Evolutionary conservation across 305 asterid species (phyloP).

Genomic region (Ajuga reptans): DNA sequence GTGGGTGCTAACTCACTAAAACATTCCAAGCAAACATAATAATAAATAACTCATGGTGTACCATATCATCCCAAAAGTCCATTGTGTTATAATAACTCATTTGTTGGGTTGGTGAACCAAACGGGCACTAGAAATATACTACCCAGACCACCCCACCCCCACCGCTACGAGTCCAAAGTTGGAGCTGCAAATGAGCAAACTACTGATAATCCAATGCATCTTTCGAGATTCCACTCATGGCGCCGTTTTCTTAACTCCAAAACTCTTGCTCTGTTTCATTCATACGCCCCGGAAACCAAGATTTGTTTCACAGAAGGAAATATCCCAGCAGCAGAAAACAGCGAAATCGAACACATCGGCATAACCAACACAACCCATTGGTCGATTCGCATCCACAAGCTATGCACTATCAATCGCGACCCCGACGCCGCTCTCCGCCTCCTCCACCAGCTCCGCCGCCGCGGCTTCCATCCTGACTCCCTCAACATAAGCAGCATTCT

Average conservation of each 20-base stretch:
- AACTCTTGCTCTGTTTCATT: slow-evolving; percentile 18
- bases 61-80: too few relatives aligned
- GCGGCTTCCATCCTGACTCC: slow-evolving; percentile 52
- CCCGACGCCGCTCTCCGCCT: slow-evolving; percentile 57
- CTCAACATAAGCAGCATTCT: slow-evolving; percentile 57
- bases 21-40: too few relatives aligned
- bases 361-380: slow-evolving; percentile 39
- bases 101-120: too few relatives aligned
- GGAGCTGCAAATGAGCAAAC: neutral
- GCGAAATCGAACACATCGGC: slow-evolving; percentile 5
- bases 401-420: slow-evolving; percentile 42
- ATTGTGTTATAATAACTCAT: too few relatives aligned
- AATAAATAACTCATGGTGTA: too few relatives aligned
- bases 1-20: too few relatives aligned
- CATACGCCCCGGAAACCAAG: slow-evolving; percentile 21
- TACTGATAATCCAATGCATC: slow-evolving; percentile 18
- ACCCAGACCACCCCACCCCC: too few relatives aligned
- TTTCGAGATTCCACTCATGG: slow-evolving; percentile 21
- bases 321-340: neutral
- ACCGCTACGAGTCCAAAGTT: too few relatives aligned
- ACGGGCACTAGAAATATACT: too few relatives aligned
- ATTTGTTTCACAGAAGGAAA: neutral
- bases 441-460: slow-evolving; percentile 39
- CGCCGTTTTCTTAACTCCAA: slow-evolving; percentile 23
- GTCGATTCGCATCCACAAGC: slow-evolving; percentile 56